Percentiles rank a stretch among this genome's conserved stretches.
These are phyloP conservation scores for Penicillium roqueforti DNA, from an alignment of 495 filamentous ascomycete genomes.

Conservation along the genomic window DNA sequence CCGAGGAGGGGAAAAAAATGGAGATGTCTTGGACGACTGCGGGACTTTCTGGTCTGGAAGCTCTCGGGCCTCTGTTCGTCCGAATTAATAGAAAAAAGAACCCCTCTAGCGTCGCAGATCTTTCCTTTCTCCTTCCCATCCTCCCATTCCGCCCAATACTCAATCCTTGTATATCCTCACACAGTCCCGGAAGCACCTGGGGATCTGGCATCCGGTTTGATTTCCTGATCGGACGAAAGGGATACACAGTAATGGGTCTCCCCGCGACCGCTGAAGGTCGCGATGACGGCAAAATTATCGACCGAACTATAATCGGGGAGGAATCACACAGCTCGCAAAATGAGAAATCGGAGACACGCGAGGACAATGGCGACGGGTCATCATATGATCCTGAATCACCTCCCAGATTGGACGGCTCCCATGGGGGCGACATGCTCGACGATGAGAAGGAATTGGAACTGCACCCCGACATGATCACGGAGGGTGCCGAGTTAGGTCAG, in stretches of 20 bases:
- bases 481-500: constrained; percentile 30
- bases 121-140: background rate
- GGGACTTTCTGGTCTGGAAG: background rate
- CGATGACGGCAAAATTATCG: background rate
- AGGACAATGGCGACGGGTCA: background rate
- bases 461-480: constrained; percentile 24
- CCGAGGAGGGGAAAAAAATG: background rate
- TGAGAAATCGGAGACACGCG: background rate
- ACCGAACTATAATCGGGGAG: background rate
- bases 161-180: background rate
- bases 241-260: constrained; percentile 1
- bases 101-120: background rate
- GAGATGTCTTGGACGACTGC: background rate
- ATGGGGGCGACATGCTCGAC: constrained; percentile 11
- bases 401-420: background rate
- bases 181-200: background rate
- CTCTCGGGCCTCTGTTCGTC: background rate
- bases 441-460: constrained; percentile 24
- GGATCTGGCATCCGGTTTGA: background rate
- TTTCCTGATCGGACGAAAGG: background rate
- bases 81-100: background rate
- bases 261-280: background rate
- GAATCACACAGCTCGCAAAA: background rate
- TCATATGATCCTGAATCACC: background rate
- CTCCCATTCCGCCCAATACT: background rate